These are phyloP conservation scores for Berberis thunbergii DNA, from an alignment of 164 flowering plant species.

Conservation along the genomic window DNA sequence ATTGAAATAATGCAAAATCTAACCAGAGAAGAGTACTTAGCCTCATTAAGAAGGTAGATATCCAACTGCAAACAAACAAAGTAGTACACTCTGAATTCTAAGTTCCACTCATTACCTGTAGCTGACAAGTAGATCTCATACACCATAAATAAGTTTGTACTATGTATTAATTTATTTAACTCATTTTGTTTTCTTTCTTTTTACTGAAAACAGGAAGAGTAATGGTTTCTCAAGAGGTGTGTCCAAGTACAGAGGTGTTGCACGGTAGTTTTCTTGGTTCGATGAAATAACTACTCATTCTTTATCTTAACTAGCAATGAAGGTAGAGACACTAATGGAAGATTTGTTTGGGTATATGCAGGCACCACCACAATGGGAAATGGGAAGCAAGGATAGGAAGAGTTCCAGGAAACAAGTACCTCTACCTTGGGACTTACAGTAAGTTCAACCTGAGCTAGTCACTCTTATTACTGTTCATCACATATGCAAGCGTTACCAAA, in stretches of 20 bases:
- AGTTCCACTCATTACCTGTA: not conserved
- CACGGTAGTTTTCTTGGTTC: conserved; percentile 19
- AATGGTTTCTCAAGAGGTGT: conserved; percentile 66
- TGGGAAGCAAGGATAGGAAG: too few species aligned
- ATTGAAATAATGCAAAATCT: conserved; percentile 38
- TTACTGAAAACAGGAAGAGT: conserved; percentile 30
- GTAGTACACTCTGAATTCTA: not conserved
- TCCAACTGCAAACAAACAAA: not conserved
- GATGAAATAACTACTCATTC: too few species aligned
- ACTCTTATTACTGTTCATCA: too few species aligned
- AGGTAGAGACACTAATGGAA: too few species aligned
- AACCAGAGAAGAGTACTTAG: conserved; percentile 49
- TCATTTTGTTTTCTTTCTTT: not conserved
- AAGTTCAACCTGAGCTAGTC: too few species aligned
- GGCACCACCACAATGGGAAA: too few species aligned
- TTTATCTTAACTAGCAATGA: too few species aligned
- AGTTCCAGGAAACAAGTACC: too few species aligned
- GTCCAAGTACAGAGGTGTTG: conserved; percentile 56
- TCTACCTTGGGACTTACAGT: too few species aligned
- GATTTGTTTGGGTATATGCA: too few species aligned
- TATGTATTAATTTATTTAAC: not conserved
- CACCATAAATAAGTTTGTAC: too few species aligned
- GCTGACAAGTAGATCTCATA: not conserved
- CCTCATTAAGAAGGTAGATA: conserved; percentile 43
- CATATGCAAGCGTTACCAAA: too few species aligned